Evolutionary conservation across 139 green algal species (phyloP).

Genomic region (Tetradesmus obliquus): DNA sequence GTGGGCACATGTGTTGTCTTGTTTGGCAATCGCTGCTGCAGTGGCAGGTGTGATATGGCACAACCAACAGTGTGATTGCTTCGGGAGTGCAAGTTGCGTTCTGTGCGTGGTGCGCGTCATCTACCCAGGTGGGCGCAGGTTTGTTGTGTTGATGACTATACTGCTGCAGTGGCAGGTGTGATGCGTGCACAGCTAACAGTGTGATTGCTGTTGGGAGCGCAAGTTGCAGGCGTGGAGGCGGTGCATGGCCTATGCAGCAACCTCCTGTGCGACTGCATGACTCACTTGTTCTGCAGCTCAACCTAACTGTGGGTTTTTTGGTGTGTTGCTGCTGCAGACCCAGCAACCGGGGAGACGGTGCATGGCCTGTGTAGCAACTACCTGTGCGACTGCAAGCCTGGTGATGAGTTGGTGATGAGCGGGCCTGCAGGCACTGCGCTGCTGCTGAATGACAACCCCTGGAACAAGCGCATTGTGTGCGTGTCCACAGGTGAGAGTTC

Average conservation of each 20-base stretch:
- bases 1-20: too few relatives aligned
- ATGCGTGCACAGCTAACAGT: too few relatives aligned
- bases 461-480: not conserved
- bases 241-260: constrained; percentile 22
- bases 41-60: too few relatives aligned
- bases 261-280: constrained; percentile 4
- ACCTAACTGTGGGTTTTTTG: too few relatives aligned
- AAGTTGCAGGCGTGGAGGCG: not conserved
- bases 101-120: constrained; percentile 71
- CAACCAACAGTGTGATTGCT: not conserved
- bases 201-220: not conserved
- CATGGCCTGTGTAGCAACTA: constrained; percentile 32
- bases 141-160: too few relatives aligned
- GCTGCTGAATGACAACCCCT: constrained; percentile 23
- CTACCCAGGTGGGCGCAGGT: constrained; percentile 48
- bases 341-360: not conserved
- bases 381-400: not conserved
- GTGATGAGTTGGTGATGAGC: constrained; percentile 25
- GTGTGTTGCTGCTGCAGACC: constrained; percentile 6
- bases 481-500: not conserved
- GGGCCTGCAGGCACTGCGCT: constrained; percentile 10
- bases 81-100: constrained; percentile 8
- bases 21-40: too few relatives aligned
- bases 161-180: not conserved
- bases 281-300: too few relatives aligned